Evolutionary conservation across 2,329 filamentous ascomycete genomes (phyloP).

Genomic region (Fusarium subtropicale): DNA sequence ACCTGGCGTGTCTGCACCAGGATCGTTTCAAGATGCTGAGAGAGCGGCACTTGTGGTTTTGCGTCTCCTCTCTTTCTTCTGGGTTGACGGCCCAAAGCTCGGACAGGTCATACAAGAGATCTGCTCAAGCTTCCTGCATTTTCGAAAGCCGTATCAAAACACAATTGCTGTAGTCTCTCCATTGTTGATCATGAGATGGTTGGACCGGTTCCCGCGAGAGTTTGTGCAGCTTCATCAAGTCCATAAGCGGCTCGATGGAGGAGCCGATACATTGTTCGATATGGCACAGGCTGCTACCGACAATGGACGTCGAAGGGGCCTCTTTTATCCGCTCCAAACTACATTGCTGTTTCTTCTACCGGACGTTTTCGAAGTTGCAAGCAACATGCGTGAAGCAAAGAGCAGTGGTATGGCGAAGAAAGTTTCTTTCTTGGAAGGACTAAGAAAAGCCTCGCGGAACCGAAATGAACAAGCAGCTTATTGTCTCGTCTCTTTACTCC

Average conservation of each 20-base stretch:
- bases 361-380: slow-evolving; percentile 77
- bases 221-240: slow-evolving; percentile 72
- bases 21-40: slow-evolving; percentile 62
- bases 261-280: slow-evolving; percentile 75
- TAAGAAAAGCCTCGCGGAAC: slow-evolving; percentile 72
- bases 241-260: slow-evolving; percentile 71
- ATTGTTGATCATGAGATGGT: slow-evolving; percentile 72
- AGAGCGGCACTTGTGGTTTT: slow-evolving; percentile 64
- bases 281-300: slow-evolving; percentile 73
- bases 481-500: slow-evolving; percentile 71
- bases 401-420: slow-evolving; percentile 73
- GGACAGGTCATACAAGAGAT: slow-evolving; percentile 73
- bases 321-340: slow-evolving; percentile 72
- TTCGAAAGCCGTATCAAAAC: slow-evolving; percentile 72
- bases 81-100: slow-evolving; percentile 72
- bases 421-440: slow-evolving; percentile 71
- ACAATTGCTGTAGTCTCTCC: slow-evolving; percentile 72
- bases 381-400: slow-evolving; percentile 73
- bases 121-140: slow-evolving; percentile 74
- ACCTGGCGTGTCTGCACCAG: slow-evolving; percentile 50
- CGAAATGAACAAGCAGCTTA: slow-evolving; percentile 75
- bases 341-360: slow-evolving; percentile 72
- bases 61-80: slow-evolving; percentile 71
- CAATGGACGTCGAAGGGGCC: slow-evolving; percentile 64
- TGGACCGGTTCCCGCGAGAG: slow-evolving; percentile 72